A percentile compares a stretch with the other conserved stretches of the same genome.
Conservation (phyloP, 257 asterid genomes). For the Solanum clarkiae region DNA sequence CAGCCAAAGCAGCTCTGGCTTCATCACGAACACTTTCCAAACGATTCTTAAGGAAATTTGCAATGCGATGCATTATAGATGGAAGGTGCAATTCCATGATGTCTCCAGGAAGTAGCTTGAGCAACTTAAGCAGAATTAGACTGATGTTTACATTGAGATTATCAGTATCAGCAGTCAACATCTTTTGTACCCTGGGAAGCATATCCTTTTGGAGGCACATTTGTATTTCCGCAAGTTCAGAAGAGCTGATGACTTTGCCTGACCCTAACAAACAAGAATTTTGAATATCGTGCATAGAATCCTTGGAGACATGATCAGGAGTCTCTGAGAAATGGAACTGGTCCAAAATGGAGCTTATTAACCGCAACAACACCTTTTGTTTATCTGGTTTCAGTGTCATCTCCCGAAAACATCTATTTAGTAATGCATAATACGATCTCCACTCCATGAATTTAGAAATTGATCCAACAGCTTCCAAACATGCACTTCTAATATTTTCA, state of each 20-base stretch:
- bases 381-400: slow-evolving; percentile 56
- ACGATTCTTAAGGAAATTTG: slow-evolving; percentile 69
- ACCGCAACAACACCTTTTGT: slow-evolving; percentile 57
- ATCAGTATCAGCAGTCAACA: slow-evolving; percentile 55
- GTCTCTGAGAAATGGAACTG: slow-evolving; percentile 55
- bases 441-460: slow-evolving; percentile 73
- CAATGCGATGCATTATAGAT: slow-evolving; percentile 79
- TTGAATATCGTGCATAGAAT: slow-evolving; percentile 25
- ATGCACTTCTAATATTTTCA: slow-evolving; percentile 72
- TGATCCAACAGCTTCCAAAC: slow-evolving; percentile 70
- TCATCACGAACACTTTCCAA: slow-evolving; percentile 83
- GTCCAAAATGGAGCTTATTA: slow-evolving; percentile 64
- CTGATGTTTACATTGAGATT: slow-evolving; percentile 58
- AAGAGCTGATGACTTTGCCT: slow-evolving; percentile 8
- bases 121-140: slow-evolving; percentile 74
- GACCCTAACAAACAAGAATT: slow-evolving; percentile 21
- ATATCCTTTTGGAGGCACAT: slow-evolving; percentile 36
- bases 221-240: slow-evolving; percentile 29
- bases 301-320: slow-evolving; percentile 19
- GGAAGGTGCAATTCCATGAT: slow-evolving; percentile 72
- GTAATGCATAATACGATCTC: slow-evolving; percentile 50
- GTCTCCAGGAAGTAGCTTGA: slow-evolving; percentile 76
- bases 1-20: slow-evolving; percentile 84
- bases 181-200: slow-evolving; percentile 72
- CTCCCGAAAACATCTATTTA: slow-evolving; percentile 64